phyloP scores from a whole-genome alignment of 805 yeast species.

The Suhomyces kilbournensis region DNA sequence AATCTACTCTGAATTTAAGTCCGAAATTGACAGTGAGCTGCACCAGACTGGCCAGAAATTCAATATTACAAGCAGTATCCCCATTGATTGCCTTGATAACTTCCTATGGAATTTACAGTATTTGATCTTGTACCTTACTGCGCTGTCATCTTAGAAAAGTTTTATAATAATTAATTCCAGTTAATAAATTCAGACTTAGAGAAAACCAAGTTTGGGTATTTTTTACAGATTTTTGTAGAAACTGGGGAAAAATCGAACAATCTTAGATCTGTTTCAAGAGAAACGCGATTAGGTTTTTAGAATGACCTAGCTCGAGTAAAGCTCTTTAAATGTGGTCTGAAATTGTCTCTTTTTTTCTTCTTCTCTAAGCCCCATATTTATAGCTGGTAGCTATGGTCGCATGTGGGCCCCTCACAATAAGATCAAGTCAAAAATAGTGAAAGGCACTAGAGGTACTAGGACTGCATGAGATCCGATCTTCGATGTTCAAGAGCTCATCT shows the following conservation, averaged over 20 bases:
- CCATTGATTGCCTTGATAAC: constrained; percentile 39
- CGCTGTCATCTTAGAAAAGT: constrained; percentile 4
- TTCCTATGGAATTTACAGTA: constrained; percentile 41
- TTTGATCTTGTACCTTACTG: constrained; percentile 32
- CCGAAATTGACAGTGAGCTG: constrained; percentile 3
- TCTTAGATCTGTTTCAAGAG: neutral
- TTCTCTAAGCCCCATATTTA: neutral
- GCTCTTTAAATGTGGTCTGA: neutral
- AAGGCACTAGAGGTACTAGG: too few species aligned
- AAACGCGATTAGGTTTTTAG: neutral
- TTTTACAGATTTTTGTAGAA: neutral
- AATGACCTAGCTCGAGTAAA: neutral
- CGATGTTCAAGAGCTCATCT: too few species aligned
- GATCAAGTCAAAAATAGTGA: neutral
- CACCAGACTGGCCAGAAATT: constrained; percentile 6
- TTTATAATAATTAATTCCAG: neutral
- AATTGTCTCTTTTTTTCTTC: neutral
- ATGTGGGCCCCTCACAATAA: neutral
- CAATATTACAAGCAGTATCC: constrained; percentile 16
- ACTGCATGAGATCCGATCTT: too few species aligned
- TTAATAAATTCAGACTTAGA: neutral
- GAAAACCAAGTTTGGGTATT: neutral
- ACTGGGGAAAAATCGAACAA: neutral
- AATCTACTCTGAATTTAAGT: constrained; percentile 11
- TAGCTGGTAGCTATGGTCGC: neutral